phyloP scores from a whole-genome alignment of 257 asterid species.

The Solanum dulcamara region DNA sequence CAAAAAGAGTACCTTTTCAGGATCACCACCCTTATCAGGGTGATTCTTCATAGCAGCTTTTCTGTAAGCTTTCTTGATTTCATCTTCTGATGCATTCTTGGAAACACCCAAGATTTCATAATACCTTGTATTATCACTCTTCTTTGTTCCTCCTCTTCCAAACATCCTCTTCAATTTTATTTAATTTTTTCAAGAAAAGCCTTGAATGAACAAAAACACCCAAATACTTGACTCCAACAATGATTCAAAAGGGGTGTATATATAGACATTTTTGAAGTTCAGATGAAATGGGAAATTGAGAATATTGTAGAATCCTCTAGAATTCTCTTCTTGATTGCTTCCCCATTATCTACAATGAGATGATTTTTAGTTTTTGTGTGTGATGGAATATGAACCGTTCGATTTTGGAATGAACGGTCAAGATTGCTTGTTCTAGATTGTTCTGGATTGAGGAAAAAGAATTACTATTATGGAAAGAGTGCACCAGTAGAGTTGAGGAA shows the following conservation, averaged over 20 bases:
- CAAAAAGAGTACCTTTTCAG: conserved; percentile 52
- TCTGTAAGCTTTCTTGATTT: conserved; percentile 71
- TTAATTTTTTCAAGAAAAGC: not conserved
- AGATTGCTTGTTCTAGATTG: not conserved
- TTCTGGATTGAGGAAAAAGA: not conserved
- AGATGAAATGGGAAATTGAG: not conserved
- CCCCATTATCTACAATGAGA: not conserved
- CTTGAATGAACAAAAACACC: not conserved
- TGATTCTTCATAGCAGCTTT: conserved; percentile 82
- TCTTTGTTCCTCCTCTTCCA: conserved; percentile 42
- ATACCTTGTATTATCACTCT: conserved; percentile 35
- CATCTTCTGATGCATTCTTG: conserved; percentile 52
- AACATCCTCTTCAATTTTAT: conserved; percentile 27
- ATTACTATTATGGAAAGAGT: not conserved
- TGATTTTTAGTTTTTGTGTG: not conserved
- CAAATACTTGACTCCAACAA: not conserved
- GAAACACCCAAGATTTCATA: conserved; percentile 50
- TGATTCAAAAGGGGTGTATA: not conserved
- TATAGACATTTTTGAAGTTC: conserved; percentile 1
- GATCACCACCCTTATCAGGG: conserved; percentile 92
- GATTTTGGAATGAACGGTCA: not conserved
- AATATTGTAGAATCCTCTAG: not conserved
- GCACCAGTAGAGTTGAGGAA: not conserved
- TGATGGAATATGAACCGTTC: not conserved
- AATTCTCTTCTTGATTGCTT: not conserved